Base-by-base conservation (phyloP, 176 grass and related monocot species). In the Avena insularis region DNA sequence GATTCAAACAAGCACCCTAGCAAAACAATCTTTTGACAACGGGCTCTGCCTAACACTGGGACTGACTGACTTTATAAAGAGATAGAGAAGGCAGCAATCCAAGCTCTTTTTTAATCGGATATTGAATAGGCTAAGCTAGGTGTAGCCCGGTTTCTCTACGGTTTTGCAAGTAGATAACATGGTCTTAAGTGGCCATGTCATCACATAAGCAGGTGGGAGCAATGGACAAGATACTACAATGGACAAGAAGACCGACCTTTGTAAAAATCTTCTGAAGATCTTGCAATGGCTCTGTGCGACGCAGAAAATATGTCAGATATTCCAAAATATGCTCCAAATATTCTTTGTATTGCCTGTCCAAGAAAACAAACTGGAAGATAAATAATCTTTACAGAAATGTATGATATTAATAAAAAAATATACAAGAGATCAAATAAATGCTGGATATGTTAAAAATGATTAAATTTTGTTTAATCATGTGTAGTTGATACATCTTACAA, bases 271-370 rank as follows among this genome's bases (percentile, higher is more conserved):
- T 99, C 58, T 79, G 85, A 17, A 91, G 76, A 74, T 99, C 97
- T 88, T 96, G 90, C 82, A 99, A 90, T 46, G 97, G 97, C 29
- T 99, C 90, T 46, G 94, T 94, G 0, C 74, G 94, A 78, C 90
- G 88, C 19, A 96, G 49, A 93, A 94, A 99, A 65, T 89, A 91
- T 74, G 87, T 91, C 46, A 99, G 53, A 83, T 94, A 99, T 67
- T 96, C 94, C 79, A 96, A 75, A 87, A 96, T 66, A 91, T 99
- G 92, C 69, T 89, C 85, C 89, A 99, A 80, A 33, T 99, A 99
- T 85, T 94, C 94, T 89, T 29, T 91, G 83, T 94, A 96, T 46
- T 93, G 89, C 74, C 90, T 99, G 90, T 19, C 81, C 88, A 79
- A 72, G 56, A 36, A 38, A 87, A 83, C 45, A 63, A 58, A 81